phyloP scores from a whole-genome alignment of 2,329 filamentous ascomycete species.

The Claviceps quebecensis region DNA sequence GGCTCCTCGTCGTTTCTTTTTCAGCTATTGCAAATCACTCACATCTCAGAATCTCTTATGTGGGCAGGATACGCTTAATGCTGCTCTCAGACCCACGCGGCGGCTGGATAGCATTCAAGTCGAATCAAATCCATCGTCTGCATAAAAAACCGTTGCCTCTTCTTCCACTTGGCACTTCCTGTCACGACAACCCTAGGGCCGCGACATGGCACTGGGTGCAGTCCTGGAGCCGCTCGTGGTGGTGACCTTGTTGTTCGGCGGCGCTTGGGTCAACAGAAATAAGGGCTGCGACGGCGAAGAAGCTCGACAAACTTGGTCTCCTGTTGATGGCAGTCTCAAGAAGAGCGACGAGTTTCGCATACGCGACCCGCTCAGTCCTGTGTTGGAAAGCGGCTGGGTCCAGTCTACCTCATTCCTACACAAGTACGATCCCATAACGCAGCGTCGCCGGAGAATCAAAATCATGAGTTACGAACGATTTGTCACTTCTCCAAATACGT shows the following conservation, averaged over 20 bases:
- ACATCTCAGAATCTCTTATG: not conserved
- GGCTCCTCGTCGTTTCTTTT: not conserved
- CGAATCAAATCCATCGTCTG: not conserved
- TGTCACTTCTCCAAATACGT: slow-evolving; percentile 32
- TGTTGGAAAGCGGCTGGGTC: slow-evolving; percentile 11
- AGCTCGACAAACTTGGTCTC: slow-evolving; percentile 11
- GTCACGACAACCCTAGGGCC: not conserved
- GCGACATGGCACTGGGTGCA: slow-evolving; percentile 24
- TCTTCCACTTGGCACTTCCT: not conserved
- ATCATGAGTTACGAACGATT: slow-evolving; percentile 18
- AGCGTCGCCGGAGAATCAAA: slow-evolving; percentile 21
- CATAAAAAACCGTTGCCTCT: not conserved
- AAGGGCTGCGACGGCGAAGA: slow-evolving; percentile 20
- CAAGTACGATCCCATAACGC: slow-evolving; percentile 13
- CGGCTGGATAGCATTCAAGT: not conserved
- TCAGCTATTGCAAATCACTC: not conserved
- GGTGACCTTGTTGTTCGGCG: slow-evolving; percentile 28
- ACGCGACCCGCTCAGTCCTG: slow-evolving; percentile 9
- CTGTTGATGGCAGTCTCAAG: slow-evolving; percentile 12
- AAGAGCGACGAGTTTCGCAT: slow-evolving; percentile 16
- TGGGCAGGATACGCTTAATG: not conserved
- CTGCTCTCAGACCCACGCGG: not conserved
- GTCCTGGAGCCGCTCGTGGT: slow-evolving; percentile 29
- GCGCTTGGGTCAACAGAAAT: slow-evolving; percentile 30
- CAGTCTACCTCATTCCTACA: slow-evolving; percentile 14